These are phyloP conservation scores for Leccinellum albellum DNA, from an alignment of 768 basidiomycete genomes.

Conservation along the genomic window DNA sequence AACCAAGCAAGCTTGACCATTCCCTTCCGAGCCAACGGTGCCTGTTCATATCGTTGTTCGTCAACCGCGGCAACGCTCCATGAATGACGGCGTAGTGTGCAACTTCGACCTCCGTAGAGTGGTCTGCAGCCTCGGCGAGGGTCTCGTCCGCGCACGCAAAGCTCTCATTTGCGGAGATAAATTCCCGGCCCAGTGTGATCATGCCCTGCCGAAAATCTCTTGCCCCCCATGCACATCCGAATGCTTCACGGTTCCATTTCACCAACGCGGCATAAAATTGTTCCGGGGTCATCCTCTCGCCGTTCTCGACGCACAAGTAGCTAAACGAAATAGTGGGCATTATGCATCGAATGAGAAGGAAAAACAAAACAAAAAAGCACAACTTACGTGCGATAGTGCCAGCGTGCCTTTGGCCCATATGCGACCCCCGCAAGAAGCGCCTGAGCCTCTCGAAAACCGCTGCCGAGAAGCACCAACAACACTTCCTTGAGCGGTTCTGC, in stretches of 20 bases:
- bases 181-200: not conserved
- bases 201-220: constrained; percentile 6
- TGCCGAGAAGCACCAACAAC: not conserved
- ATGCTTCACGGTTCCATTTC: not conserved
- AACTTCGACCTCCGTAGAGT: not conserved
- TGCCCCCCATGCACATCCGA: not conserved
- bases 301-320: constrained; percentile 3
- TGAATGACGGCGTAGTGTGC: constrained; percentile 1
- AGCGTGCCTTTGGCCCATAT: not conserved
- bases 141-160: not conserved
- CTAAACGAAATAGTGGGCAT: no score
- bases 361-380: not conserved
- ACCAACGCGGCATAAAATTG: not conserved
- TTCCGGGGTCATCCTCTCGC: not conserved
- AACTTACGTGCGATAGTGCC: not conserved
- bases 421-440: not conserved
- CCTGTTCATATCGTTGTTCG: not conserved
- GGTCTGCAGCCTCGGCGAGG: not conserved
- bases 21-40: not conserved
- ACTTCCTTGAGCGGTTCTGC: not conserved
- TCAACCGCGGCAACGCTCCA: not conserved
- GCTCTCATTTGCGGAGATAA: not conserved
- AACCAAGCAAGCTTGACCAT: constrained; percentile 5
- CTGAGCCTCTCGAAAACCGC: not conserved
- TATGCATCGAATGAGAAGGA: no score